Evolutionary conservation across 352 stramenopile species (phyloP), one percentile per base, ranked within the genome.

Genomic region (Phytopythium mirpurense): DNA sequence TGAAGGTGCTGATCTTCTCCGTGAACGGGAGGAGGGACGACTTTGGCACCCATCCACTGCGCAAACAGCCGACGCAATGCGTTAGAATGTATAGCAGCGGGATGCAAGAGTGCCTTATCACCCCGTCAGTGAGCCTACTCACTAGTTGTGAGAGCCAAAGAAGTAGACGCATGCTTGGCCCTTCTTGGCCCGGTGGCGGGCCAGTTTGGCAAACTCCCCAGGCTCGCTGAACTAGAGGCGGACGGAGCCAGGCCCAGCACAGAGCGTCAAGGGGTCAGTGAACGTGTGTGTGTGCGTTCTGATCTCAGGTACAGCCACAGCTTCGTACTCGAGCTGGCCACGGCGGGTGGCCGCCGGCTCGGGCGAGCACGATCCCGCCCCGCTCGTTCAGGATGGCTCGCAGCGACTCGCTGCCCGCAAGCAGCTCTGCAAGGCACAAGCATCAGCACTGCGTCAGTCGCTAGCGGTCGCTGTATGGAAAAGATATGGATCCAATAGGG

Each of bases 121-220:
- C n/a, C n/a, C n/a, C n/a, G n/a, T n/a, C n/a, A n/a, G n/a, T n/a
- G n/a, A n/a, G n/a, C n/a, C 0, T 4, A 85, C 81, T 63, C 78
- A 94, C 83, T 91, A 94, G 65, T 94, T 94, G 23, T 81, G 74
- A 19, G 79, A 88, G 35, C 83, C 83, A 41, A 92, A 94, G 59
- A 94, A 94, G 47, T 92, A 94, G 29, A 94, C 83, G 29, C 83
- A 94, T 2, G 79, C 64, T 57, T 89, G 78, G 10, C 76, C 78
- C 47, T 87, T 87, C 57, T 90, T 91, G 23, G 62, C 67, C 21
- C 83, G 79, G 68, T 91, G 74, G 23, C 74, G 68, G 27, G 72
- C 70, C 79, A 92, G 90, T 48, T 91, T 90, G 45, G 72, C 74
- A 51, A 86, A 94, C 53, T 94, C 83, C 3, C 83, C 83, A 8